phyloP scores from a whole-genome alignment of 805 yeast genomes.

The Suhomyces pyralidae region DNA sequence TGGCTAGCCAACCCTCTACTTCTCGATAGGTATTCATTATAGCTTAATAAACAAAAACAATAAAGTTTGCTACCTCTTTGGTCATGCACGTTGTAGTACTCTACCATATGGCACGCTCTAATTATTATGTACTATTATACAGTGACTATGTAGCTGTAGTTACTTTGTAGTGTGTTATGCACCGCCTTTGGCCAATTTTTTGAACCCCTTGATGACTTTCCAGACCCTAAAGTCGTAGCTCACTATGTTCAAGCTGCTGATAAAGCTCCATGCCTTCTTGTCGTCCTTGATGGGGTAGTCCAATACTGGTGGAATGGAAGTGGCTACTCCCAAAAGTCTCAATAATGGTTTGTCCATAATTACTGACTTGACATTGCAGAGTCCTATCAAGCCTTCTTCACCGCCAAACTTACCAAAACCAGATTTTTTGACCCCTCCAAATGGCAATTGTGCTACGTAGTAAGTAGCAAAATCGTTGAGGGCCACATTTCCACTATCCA shows the following conservation, averaged over 20 bases:
- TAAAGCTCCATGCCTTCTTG: constrained; percentile 85
- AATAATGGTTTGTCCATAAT: constrained; percentile 81
- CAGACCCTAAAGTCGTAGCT: constrained; percentile 77
- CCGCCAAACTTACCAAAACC: constrained; percentile 99
- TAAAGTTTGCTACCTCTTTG: too few relatives aligned
- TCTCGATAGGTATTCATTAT: background rate
- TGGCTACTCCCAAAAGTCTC: constrained; percentile 52
- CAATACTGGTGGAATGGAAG: constrained; percentile 80
- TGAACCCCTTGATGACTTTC: constrained; percentile 49
- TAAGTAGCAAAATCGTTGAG: constrained; percentile 97
- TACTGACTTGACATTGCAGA: constrained; percentile 82
- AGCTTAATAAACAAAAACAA: background rate
- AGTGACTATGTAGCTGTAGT: too few relatives aligned
- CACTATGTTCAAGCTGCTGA: constrained; percentile 73
- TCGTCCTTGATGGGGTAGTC: constrained; percentile 89
- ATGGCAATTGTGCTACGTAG: constrained; percentile 93
- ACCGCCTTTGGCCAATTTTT: constrained; percentile 37
- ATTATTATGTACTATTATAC: background rate
- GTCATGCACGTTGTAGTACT: too few relatives aligned
- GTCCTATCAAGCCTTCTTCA: constrained; percentile 89
- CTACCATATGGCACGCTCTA: background rate
- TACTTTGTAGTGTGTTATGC: too few relatives aligned
- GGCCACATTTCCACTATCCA: constrained; percentile 89
- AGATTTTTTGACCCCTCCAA: constrained; percentile 90
- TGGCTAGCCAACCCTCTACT: background rate